phyloP scores from a whole-genome alignment of 805 yeast genomes.

The Saturnispora zaruensis region DNA sequence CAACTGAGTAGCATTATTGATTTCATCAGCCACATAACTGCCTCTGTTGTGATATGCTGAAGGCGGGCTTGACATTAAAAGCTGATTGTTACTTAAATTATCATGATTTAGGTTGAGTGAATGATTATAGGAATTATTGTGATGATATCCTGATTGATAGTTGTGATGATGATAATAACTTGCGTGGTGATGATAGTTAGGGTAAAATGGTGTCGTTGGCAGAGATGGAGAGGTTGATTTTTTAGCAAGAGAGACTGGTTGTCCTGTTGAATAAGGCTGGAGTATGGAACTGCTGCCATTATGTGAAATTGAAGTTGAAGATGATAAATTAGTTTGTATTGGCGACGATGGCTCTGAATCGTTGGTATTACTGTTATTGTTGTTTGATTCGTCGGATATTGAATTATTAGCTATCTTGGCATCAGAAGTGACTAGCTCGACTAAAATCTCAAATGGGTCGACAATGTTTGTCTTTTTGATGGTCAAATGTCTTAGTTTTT shows the following conservation, averaged over 20 bases:
- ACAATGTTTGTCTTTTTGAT: constrained; percentile 42
- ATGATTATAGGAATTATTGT: constrained; percentile 5
- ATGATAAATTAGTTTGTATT: constrained; percentile 16
- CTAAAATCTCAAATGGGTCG: constrained; percentile 45
- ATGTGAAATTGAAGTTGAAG: constrained; percentile 14
- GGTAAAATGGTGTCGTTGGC: constrained; percentile 1
- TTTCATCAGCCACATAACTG: not conserved
- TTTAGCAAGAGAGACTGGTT: constrained; percentile 1
- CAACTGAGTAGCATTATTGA: constrained; percentile 3
- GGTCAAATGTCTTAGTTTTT: constrained; percentile 45
- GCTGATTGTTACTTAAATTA: not conserved
- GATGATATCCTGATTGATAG: constrained; percentile 7
- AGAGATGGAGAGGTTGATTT: constrained; percentile 7
- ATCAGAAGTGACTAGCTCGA: constrained; percentile 47
- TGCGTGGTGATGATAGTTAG: constrained; percentile 2
- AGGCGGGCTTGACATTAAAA: constrained; percentile 11
- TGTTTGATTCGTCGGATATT: not conserved
- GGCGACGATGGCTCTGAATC: constrained; percentile 17
- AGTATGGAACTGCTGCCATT: constrained; percentile 8
- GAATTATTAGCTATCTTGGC: constrained; percentile 23
- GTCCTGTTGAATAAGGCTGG: constrained; percentile 7
- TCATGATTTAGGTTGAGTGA: constrained; percentile 4
- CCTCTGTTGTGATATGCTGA: constrained; percentile 2
- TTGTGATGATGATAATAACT: constrained; percentile 4
- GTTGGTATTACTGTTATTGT: constrained; percentile 9